Conservation (phyloP, 2,329 filamentous ascomycete genomes). For the Thelonectria olida region DNA sequence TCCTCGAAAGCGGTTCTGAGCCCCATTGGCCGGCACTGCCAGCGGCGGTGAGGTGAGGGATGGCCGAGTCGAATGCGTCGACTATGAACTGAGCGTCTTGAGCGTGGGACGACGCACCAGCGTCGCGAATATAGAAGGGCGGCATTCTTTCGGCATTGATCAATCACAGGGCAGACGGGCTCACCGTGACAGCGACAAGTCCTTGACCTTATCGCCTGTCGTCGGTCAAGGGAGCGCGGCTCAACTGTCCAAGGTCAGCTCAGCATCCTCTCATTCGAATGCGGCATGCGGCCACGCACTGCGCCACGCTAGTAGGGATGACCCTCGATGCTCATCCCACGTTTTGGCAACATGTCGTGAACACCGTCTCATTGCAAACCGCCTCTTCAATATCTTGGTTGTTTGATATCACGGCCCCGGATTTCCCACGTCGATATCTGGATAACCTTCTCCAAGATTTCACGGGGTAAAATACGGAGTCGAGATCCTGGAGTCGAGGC, state of each 20-base stretch:
- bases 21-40: constrained; percentile 44
- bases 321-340: constrained; percentile 23
- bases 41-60: constrained; percentile 39
- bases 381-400: not conserved
- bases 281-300: constrained; percentile 20
- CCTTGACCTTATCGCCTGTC: constrained; percentile 25
- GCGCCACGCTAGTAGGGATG: constrained; percentile 36
- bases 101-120: constrained; percentile 33
- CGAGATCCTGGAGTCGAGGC: constrained; percentile 14
- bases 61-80: constrained; percentile 42
- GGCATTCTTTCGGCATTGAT: constrained; percentile 27
- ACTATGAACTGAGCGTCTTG: constrained; percentile 43
- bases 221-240: constrained; percentile 18
- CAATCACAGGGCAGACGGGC: constrained; percentile 4
- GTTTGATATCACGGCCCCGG: constrained; percentile 4
- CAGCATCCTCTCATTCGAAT: constrained; percentile 22
- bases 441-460: constrained; percentile 14
- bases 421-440: constrained; percentile 10
- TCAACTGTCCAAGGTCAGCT: constrained; percentile 25
- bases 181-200: not conserved
- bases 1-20: constrained; percentile 34
- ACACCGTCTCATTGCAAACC: not conserved
- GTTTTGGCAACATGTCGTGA: constrained; percentile 22
- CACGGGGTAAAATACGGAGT: constrained; percentile 18
- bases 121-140: constrained; percentile 39